Base-by-base conservation (phyloP, 352 stramenopile species). In the Phytophthora tentaculata region DNA sequence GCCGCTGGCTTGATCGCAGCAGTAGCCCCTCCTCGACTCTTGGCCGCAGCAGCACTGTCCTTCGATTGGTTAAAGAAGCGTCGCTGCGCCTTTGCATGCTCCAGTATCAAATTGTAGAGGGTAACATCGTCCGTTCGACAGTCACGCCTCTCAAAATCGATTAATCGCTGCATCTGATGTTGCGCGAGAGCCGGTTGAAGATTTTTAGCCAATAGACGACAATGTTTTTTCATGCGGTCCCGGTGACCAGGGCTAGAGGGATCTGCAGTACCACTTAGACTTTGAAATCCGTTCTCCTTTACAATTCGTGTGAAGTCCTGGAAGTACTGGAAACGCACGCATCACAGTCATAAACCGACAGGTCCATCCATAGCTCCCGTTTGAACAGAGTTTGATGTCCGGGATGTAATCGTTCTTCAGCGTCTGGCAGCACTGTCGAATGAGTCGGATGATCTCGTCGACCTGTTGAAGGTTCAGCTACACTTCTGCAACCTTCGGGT, bases 401-500 rank as follows among this genome's bases (percentile, higher is more conserved):
- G 56, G 63, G 17, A 65, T 52, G 19, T 61, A 66, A 14, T 61
- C 55, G 35, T 76, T 71, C 41, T 55, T 67, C 16, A 65, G 53
- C 29, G 56, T 41, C 17, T 56, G n/a, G n/a, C 48, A 63, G n/a
- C 56, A 50, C 51, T 48, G 28, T 20, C n/a, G 19, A 8, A 72
- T 47, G 20, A 61, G 47, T 5, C 53, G 20, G 0, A 63, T 50
- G 4, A 76, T 50, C n/a, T 72, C 44, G 14, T 43, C 29, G 17
- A 66, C 56, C 8, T 32, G 29, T 29, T 56, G 26, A 32, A 32
- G 26, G 26, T 8, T 32, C 26, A 32, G 7, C 3, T 32, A 7
- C 26, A 32, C 26, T 32, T 3, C 26, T 32, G 26, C 26, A 32
- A 32, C n/a, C 26, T 7, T 32, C 26, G 26, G 26, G 26, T 32